These are phyloP conservation scores for Kwoniella dejecticola DNA, from an alignment of 768 basidiomycete species.

Conservation along the genomic window DNA sequence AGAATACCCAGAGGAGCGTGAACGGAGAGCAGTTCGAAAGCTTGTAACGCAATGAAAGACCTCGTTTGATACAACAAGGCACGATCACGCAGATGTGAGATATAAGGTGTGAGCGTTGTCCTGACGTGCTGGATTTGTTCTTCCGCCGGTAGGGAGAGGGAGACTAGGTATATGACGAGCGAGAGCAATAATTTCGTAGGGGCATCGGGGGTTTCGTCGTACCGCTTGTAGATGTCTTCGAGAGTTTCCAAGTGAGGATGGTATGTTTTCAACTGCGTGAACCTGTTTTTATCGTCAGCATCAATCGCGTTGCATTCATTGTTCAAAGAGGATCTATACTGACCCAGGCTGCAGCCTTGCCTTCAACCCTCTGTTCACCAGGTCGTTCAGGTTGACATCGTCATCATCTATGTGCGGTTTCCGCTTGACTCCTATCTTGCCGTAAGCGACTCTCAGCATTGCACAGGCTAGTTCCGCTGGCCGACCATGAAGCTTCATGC, in stretches of 20 bases:
- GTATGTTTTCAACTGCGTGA: conserved; percentile 30
- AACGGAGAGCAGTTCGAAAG: conserved; percentile 33
- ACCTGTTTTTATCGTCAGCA: conserved; percentile 9
- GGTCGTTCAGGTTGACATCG: conserved; percentile 29
- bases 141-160: conserved; percentile 28
- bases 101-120: conserved; percentile 19
- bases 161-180: conserved; percentile 34
- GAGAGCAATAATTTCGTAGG: conserved; percentile 20
- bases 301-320: too few relatives aligned
- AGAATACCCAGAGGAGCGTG: conserved; percentile 43
- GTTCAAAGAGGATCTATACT: conserved; percentile 15
- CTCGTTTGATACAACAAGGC: conserved; percentile 26
- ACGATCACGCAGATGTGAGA: conserved; percentile 23
- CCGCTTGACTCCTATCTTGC: conserved; percentile 20
- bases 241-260: conserved; percentile 43
- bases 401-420: conserved; percentile 12
- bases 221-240: conserved; percentile 8
- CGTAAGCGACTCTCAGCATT: conserved; percentile 44
- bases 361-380: conserved; percentile 27
- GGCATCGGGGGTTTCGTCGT: background rate
- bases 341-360: conserved; percentile 38
- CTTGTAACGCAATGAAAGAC: conserved; percentile 28
- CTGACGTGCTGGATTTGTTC: conserved; percentile 14
- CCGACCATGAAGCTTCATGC: conserved; percentile 40
- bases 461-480: conserved; percentile 42